Evolutionary conservation across 495 filamentous ascomycete species (phyloP).

Genomic region (Achaetomiella virescens): DNA sequence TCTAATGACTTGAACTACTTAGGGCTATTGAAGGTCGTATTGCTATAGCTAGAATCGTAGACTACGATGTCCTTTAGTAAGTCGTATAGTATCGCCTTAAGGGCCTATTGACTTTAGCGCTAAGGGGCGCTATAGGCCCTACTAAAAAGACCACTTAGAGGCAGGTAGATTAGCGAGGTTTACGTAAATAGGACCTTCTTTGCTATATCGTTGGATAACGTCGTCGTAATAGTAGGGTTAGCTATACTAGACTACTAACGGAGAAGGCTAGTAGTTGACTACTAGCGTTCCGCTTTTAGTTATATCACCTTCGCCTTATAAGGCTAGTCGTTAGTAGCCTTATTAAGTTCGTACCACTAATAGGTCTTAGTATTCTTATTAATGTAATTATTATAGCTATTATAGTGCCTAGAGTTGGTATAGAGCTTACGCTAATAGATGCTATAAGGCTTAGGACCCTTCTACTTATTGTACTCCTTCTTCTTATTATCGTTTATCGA

Average conservation of each 20-base stretch:
- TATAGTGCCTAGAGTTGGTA: background rate
- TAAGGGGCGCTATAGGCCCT: background rate
- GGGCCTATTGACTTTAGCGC: constrained; percentile 2
- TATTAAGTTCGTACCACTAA: background rate
- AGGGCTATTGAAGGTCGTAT: no score
- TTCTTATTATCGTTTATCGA: background rate
- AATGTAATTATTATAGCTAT: background rate
- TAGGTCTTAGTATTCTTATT: background rate
- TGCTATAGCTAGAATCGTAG: no score
- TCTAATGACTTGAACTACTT: no score
- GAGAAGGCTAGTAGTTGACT: background rate
- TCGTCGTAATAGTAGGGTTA: background rate
- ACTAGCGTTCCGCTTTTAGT: background rate
- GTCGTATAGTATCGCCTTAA: background rate
- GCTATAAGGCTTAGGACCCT: no score
- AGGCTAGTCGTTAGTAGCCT: background rate
- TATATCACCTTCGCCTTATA: background rate
- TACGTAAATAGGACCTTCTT: background rate
- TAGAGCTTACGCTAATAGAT: background rate
- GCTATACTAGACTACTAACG: background rate
- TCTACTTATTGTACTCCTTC: background rate
- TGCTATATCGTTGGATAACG: no score
- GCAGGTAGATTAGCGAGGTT: background rate
- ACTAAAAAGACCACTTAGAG: background rate
- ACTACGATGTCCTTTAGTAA: background rate